phyloP scores from a whole-genome alignment of 2,329 filamentous ascomycete genomes.

The Keithomyces neogunnii region DNA sequence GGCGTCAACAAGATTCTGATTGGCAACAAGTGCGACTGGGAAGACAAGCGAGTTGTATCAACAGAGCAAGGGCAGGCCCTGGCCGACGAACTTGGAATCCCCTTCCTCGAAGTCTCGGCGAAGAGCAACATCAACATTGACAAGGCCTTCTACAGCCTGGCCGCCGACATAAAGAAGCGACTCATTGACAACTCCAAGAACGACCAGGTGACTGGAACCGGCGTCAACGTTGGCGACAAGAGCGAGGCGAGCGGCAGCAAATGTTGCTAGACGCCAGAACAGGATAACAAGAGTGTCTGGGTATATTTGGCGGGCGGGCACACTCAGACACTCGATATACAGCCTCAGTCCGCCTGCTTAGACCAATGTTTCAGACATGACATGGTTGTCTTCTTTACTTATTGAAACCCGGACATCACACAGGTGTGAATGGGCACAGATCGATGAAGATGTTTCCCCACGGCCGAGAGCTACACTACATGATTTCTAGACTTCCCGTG shows the following conservation, averaged over 20 bases:
- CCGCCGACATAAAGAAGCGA: constrained; percentile 95
- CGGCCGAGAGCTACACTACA: constrained; percentile 1
- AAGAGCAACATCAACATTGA: constrained; percentile 99
- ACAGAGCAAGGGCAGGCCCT: constrained; percentile 89
- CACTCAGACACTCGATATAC: not conserved
- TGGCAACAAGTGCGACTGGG: constrained; percentile 99
- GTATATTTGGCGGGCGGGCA: not conserved
- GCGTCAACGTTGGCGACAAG: constrained; percentile 62
- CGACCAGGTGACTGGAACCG: constrained; percentile 50
- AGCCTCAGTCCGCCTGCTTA: not conserved
- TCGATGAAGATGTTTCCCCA: not conserved
- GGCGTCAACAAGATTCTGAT: constrained; percentile 99
- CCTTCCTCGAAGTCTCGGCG: constrained; percentile 95
- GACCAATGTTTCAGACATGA: not conserved
- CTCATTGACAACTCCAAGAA: constrained; percentile 86
- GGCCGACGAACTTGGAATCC: constrained; percentile 91
- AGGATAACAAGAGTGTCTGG: constrained; percentile 6
- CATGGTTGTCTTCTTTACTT: not conserved
- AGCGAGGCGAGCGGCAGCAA: constrained; percentile 53
- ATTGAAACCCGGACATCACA: not conserved
- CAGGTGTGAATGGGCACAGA: not conserved
- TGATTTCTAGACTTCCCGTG: constrained; percentile 6
- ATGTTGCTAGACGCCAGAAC: constrained; percentile 56
- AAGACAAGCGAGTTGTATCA: constrained; percentile 92
- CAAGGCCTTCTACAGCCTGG: constrained; percentile 93